Evolutionary conservation across 2,329 filamentous ascomycete genomes (phyloP), one percentile per base, ranked within the genome.

Genomic region (Alternaria consortialis): DNA sequence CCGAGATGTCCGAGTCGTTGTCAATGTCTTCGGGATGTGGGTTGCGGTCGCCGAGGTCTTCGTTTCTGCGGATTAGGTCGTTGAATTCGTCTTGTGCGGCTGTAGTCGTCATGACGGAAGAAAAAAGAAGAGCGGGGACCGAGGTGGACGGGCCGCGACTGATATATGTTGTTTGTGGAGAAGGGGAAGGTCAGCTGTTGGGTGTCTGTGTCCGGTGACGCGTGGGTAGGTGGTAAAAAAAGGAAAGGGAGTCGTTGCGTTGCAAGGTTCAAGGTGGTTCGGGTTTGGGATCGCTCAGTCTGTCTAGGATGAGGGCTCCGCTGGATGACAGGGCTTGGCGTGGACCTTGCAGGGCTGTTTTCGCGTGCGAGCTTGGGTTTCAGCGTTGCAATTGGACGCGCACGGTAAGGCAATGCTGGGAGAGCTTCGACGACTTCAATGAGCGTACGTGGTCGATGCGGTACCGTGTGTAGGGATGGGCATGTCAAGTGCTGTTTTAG

Each of bases 1-100:
- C 79, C 59, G 91, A 84, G 66, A 81, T 79, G 77, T 89, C 85
- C 77, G 89, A 90, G 79, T 91, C 88, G 81, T 68, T 66, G 70
- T 69, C 53, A 72, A 71, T 67, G 80, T 84, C 84, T 80, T 83
- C 82, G n/a, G 83, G 83, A 61, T 85, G 82, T 15, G 83, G 83
- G 63, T 85, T 82, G 39, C 71, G 67, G 29, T 71, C 69, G n/a
- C 77, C 72, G 43, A 71, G 73, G 69, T 78, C 78, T 73, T 83
- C 83, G 71, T 83, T 40, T 20, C 37, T 78, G 60, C 80, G 72
- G 76, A 84, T 79, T 63, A 85, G 79, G 65, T 81, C 79, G 76
- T 84, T 79, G 78, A 83, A 84, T 78, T 85, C 84, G 66, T 83
- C 79, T 71, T 84, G 82, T 57, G 83, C 82, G 50, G 80, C 75